These are phyloP conservation scores for Pseudocercospora macadamiae DNA, from an alignment of 2,329 filamentous ascomycete species.

Conservation along the genomic window DNA sequence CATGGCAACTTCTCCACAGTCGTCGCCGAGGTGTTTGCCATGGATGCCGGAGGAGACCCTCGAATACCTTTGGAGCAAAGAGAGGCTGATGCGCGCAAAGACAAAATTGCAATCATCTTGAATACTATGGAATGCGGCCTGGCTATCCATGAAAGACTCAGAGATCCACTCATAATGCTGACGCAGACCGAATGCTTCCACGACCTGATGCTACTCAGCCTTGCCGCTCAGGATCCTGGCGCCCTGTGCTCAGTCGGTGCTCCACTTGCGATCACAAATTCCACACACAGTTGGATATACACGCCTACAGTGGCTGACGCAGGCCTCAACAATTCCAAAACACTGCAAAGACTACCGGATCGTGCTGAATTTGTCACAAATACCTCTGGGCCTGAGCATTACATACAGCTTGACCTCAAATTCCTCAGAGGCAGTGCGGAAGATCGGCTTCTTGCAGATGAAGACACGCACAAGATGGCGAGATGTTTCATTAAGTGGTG, in stretches of 20 bases:
- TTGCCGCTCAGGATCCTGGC: slow-evolving; percentile 47
- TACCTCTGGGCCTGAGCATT: slow-evolving; percentile 42
- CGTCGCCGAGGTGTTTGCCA: slow-evolving; percentile 43
- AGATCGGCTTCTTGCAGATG: slow-evolving; percentile 25
- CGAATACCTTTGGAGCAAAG: slow-evolving; percentile 44
- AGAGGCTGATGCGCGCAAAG: slow-evolving; percentile 46
- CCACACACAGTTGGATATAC: slow-evolving; percentile 33
- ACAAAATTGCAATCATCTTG: slow-evolving; percentile 48
- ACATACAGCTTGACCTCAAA: slow-evolving; percentile 44
- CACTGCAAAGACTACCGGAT: slow-evolving; percentile 32
- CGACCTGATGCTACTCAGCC: slow-evolving; percentile 43
- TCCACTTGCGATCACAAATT: slow-evolving; percentile 31
- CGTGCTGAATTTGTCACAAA: slow-evolving; percentile 25
- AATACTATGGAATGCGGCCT: slow-evolving; percentile 46
- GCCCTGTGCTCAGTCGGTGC: slow-evolving; percentile 43
- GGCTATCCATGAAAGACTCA: slow-evolving; percentile 36
- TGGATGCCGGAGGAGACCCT: slow-evolving; percentile 48
- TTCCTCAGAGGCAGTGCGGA: slow-evolving; percentile 39
- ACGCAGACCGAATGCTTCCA: slow-evolving; percentile 46
- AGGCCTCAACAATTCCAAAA: slow-evolving; percentile 40
- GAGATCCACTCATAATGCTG: slow-evolving; percentile 29
- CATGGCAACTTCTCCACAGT: slow-evolving; percentile 41
- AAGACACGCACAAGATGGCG: slow-evolving; percentile 35
- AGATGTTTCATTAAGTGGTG: slow-evolving; percentile 41
- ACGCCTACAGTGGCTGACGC: slow-evolving; percentile 39